A percentile compares a stretch with the other conserved stretches of the same genome.
These are phyloP conservation scores for Potentilla sterilis DNA, from an alignment of 306 rosid genomes.

Conservation along the genomic window DNA sequence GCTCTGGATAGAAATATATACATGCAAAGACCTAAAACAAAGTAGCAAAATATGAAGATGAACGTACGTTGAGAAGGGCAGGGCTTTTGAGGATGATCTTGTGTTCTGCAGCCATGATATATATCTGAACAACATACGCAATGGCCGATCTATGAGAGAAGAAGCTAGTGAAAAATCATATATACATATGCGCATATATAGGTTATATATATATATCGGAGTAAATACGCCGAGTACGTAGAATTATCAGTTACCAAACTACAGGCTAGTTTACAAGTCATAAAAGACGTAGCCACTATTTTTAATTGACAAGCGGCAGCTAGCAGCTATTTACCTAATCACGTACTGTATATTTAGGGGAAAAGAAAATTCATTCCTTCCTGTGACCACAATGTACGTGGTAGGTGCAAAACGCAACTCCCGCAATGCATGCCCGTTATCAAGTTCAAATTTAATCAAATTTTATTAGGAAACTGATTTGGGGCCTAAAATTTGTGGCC, in stretches of 20 bases:
- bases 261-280: neutral
- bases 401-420: neutral
- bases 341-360: no score
- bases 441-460: neutral
- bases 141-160: neutral
- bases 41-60: neutral
- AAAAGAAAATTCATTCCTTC: no score
- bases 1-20: no score
- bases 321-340: no score
- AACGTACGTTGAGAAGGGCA: neutral
- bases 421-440: neutral
- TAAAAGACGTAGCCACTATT: neutral
- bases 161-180: neutral
- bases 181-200: neutral
- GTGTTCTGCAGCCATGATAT: neutral
- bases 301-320: no score
- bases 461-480: no score
- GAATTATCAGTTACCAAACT: no score
- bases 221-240: no score
- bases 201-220: neutral
- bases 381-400: no score
- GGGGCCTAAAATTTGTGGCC: no score
- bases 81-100: neutral
- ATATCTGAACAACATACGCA: neutral
- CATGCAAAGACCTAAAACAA: neutral